These are phyloP conservation scores for Solidago caesia DNA, from an alignment of 129 eudicot genomes.

Conservation along the genomic window DNA sequence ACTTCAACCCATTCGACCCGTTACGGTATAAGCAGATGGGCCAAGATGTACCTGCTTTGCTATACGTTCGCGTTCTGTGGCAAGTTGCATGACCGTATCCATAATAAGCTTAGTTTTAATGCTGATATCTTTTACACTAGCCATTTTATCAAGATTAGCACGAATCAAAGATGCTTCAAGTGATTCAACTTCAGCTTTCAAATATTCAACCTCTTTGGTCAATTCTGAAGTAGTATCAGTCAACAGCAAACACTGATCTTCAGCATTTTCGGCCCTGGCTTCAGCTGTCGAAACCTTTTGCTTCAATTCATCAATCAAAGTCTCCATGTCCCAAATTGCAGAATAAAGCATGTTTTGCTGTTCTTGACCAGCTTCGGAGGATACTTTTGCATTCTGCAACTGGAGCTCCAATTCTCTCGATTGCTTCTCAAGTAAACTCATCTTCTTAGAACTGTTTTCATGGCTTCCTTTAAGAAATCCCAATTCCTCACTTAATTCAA, in stretches of 20 bases:
- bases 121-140: slow-evolving; percentile 59
- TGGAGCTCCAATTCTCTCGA: slow-evolving; percentile 70
- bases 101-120: slow-evolving; percentile 60
- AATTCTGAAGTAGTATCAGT: slow-evolving; percentile 66
- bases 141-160: slow-evolving; percentile 51
- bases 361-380: slow-evolving; percentile 87
- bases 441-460: slow-evolving; percentile 59
- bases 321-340: slow-evolving; percentile 99
- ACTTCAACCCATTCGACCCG: neutral
- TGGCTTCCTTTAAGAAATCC: slow-evolving; percentile 67
- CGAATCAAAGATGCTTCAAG: slow-evolving; percentile 55
- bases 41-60: slow-evolving; percentile 58
- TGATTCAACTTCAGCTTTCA: slow-evolving; percentile 45
- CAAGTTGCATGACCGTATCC: slow-evolving; percentile 76
- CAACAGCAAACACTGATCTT: slow-evolving; percentile 59
- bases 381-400: slow-evolving; percentile 61
- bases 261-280: slow-evolving; percentile 62
- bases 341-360: slow-evolving; percentile 86
- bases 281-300: slow-evolving; percentile 79
- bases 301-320: slow-evolving; percentile 84
- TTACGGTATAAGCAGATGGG: neutral
- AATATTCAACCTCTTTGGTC: slow-evolving; percentile 54
- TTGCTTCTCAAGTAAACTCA: slow-evolving; percentile 74
- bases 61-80: slow-evolving; percentile 77
- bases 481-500: slow-evolving; percentile 76